Evolutionary conservation across 495 filamentous ascomycete genomes (phyloP).

Genomic region (Jackrogersella multiformis): DNA sequence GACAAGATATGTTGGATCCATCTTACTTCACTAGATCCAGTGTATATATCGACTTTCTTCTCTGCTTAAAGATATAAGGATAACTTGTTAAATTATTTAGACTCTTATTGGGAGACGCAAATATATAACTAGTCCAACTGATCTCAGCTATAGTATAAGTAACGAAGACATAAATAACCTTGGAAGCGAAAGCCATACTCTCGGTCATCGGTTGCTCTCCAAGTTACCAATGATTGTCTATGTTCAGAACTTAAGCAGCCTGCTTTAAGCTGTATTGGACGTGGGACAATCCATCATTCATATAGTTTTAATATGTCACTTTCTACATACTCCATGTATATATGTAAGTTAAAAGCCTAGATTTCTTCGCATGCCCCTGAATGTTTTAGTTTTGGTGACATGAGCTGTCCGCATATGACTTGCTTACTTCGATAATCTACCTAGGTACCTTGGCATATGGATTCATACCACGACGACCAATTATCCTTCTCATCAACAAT

Average conservation of each 20-base stretch:
- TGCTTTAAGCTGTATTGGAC: slow-evolving; percentile 28
- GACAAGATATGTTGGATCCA: background rate
- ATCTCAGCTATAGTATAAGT: background rate
- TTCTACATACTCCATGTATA: slow-evolving; percentile 26
- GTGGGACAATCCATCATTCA: slow-evolving; percentile 3
- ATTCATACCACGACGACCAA: background rate
- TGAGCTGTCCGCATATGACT: background rate
- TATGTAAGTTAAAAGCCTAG: background rate
- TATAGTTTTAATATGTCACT: slow-evolving; percentile 1
- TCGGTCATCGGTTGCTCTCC: background rate
- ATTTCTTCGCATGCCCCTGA: slow-evolving; percentile 7
- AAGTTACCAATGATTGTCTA: background rate
- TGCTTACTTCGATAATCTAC: background rate
- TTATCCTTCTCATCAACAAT: too few relatives aligned
- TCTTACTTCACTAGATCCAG: too few relatives aligned
- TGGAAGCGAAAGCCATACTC: slow-evolving; percentile 23
- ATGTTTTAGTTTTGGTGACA: slow-evolving; percentile 3
- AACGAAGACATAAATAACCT: slow-evolving; percentile 17
- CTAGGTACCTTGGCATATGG: background rate
- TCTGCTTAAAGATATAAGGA: too few relatives aligned
- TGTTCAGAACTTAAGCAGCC: slow-evolving; percentile 3
- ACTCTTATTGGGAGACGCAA: background rate
- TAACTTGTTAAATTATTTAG: too few relatives aligned
- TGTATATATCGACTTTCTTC: too few relatives aligned
- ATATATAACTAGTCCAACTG: background rate